Evolutionary conservation across 148 eudicot genomes (phyloP).

Genomic region (Amaranthus cruentus): DNA sequence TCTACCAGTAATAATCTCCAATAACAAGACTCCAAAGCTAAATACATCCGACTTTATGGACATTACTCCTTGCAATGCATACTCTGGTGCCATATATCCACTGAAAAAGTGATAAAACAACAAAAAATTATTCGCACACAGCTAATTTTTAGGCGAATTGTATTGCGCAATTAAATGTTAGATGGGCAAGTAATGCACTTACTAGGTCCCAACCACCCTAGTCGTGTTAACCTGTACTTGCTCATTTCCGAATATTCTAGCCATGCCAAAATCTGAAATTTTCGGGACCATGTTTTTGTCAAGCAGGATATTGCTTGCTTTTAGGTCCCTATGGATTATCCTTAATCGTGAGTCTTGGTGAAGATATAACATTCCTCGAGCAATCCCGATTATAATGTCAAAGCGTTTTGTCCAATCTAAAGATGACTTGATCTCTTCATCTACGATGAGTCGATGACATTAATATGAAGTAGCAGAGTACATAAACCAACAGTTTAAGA

Average conservation of each 20-base stretch:
- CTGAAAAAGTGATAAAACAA: slow-evolving; percentile 15
- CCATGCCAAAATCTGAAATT: slow-evolving; percentile 46
- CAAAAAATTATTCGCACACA: not conserved
- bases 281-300: slow-evolving; percentile 37
- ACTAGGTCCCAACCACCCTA: slow-evolving; percentile 47
- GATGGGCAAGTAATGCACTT: slow-evolving; percentile 3
- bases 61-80: slow-evolving; percentile 38
- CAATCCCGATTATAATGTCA: slow-evolving; percentile 28
- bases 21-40: slow-evolving; percentile 45
- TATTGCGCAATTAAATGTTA: no score
- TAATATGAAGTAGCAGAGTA: not conserved
- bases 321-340: slow-evolving; percentile 43
- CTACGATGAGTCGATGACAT: slow-evolving; percentile 9
- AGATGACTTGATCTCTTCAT: slow-evolving; percentile 5
- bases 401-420: slow-evolving; percentile 34
- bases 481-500: not conserved
- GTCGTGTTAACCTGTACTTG: slow-evolving; percentile 35
- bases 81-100: slow-evolving; percentile 55
- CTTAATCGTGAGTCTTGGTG: slow-evolving; percentile 42
- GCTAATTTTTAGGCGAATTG: no score
- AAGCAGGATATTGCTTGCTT: slow-evolving; percentile 41
- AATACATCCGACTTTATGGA: slow-evolving; percentile 47
- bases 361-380: slow-evolving; percentile 44
- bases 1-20: slow-evolving; percentile 39
- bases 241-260: slow-evolving; percentile 29